Evolutionary conservation across 306 rosid genomes (phyloP), one percentile per base, ranked within the genome.

Genomic region (Cucurbita argyrosperma): DNA sequence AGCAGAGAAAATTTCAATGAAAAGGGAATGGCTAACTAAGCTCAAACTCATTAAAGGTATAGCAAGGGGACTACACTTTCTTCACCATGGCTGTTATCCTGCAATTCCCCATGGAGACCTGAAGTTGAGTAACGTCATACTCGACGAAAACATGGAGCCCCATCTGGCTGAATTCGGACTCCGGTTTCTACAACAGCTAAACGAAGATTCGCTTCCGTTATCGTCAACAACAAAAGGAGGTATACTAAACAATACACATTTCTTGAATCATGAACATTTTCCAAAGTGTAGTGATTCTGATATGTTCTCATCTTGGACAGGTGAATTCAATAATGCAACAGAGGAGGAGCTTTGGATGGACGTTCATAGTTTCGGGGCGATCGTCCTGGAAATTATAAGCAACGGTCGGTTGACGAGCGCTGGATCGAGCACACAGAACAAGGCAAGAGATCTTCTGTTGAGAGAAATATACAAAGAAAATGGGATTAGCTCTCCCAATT

Each of bases 111-210:
- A 94, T 72, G 97, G 97, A 80, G 88, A 94, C 74, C 71, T 94
- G 87, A 94, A 81, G 78, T 84, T 96, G 12, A 86, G 76, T 75
- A 94, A 90, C 56, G 64, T 94, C 61, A 81, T 94, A n/a, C 89
- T 94, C 60, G 97, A 90, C 12, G 97, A 94, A 88, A 84, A 85
- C 56, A 90, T 88, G 96, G 97, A 94, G 72, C 95, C 97, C 50
- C 90, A 75, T 72, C 84, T 90, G 84, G 83, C 92, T 10, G 97
- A 94, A 76, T 91, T 88, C 64, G 98, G 98, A 58, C 81, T 94
- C 78, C 88, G 84, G 35, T 84, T 83, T 66, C 72, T 88, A 80
- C 75, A 80, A 37, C 86, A 81, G 80, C 79, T 88, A 81, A 85
- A 84, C 73, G 83, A 77, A 72, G 84, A 77, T 38, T 61, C 88